Conservation (phyloP, 2,329 filamentous ascomycete genomes). For the Alternaria incomplexa region DNA sequence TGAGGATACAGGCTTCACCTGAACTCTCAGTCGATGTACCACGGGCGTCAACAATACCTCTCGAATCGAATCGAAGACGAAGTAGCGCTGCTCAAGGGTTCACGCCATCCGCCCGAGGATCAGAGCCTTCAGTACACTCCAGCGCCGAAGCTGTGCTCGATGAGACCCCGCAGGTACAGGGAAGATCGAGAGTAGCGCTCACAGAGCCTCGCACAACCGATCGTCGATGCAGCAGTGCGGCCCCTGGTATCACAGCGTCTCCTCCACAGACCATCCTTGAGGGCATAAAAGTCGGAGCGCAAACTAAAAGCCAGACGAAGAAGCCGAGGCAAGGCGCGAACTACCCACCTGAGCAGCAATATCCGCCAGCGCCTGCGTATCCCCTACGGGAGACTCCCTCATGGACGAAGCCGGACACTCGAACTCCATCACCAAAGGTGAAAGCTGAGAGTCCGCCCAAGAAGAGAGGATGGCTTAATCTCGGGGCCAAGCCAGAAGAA, state of each 20-base stretch:
- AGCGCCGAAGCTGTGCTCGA: neutral
- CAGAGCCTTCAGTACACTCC: constrained; percentile 5
- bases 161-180: neutral
- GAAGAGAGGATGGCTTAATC: constrained; percentile 18
- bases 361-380: constrained; percentile 31
- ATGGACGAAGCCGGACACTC: constrained; percentile 28
- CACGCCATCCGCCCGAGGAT: neutral
- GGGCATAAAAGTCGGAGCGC: neutral
- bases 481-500: constrained; percentile 16
- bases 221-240: neutral
- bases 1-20: neutral
- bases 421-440: constrained; percentile 17
- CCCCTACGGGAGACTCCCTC: constrained; percentile 29
- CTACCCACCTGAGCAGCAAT: constrained; percentile 26
- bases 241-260: constrained; percentile 14
- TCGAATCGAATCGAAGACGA: neutral
- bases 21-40: constrained; percentile 6
- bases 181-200: neutral
- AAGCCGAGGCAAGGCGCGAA: constrained; percentile 14
- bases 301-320: neutral
- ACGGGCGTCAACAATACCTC: constrained; percentile 3
- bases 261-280: constrained; percentile 3
- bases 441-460: constrained; percentile 2
- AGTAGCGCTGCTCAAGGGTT: constrained; percentile 20
- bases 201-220: neutral